Percentiles rank a stretch among this genome's conserved stretches.
These are phyloP conservation scores for Phytophthora podocarpi DNA, from an alignment of 352 stramenopile genomes.

Conservation along the genomic window DNA sequence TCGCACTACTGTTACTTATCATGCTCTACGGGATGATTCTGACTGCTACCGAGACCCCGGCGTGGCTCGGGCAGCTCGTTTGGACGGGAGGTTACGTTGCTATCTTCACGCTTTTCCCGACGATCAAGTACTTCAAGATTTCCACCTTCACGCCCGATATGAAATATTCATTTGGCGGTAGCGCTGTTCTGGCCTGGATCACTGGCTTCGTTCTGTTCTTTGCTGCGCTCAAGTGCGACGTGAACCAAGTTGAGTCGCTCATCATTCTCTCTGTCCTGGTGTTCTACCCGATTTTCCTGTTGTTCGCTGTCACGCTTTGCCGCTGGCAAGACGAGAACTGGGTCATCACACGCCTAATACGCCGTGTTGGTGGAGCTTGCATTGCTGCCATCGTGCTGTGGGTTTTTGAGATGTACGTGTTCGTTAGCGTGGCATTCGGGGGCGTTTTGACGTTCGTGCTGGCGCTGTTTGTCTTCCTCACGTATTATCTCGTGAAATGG, in stretches of 20 bases:
- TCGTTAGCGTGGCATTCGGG: slow-evolving; percentile 55
- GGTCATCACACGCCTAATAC: slow-evolving; percentile 54
- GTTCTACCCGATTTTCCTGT: slow-evolving; percentile 82
- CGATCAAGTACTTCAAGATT: slow-evolving; percentile 84
- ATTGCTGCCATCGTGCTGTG: slow-evolving; percentile 52
- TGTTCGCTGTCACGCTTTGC: slow-evolving; percentile 71
- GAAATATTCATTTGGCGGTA: slow-evolving; percentile 50
- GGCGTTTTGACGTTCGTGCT: slow-evolving; percentile 62
- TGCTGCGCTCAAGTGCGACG: slow-evolving; percentile 50
- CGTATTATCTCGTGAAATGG: slow-evolving; percentile 84
- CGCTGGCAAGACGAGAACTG: slow-evolving; percentile 84
- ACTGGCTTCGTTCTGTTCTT: slow-evolving; percentile 79
- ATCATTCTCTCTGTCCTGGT: slow-evolving; percentile 75
- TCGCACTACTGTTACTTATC: slow-evolving; percentile 50
- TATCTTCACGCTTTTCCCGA: slow-evolving; percentile 74
- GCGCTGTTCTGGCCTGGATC: slow-evolving; percentile 70
- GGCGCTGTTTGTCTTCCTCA: slow-evolving; percentile 70
- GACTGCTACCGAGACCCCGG: slow-evolving; percentile 64
- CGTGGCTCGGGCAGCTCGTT: slow-evolving; percentile 75
- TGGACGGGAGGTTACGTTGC: slow-evolving; percentile 68
- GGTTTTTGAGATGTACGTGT: slow-evolving; percentile 86
- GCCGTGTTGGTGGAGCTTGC: slow-evolving; percentile 27
- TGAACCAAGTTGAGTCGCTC: slow-evolving; percentile 79
- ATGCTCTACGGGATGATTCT: slow-evolving; percentile 75
- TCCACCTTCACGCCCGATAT: slow-evolving; percentile 62